Conservation (phyloP, 2,329 filamentous ascomycete genomes). For the Aureobasidium sp. region DNA sequence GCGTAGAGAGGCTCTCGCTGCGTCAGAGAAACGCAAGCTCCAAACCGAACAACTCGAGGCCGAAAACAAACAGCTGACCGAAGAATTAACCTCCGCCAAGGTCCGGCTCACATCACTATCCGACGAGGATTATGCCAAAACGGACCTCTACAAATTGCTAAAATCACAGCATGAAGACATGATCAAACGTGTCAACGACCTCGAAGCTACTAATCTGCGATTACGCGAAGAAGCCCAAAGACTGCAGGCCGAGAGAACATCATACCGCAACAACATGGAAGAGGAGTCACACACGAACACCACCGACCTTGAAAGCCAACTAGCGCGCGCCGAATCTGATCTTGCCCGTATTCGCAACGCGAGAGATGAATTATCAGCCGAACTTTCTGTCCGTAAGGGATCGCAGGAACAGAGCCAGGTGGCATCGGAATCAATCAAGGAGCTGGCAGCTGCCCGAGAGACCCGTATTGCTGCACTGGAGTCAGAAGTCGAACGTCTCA, state of each 20-base stretch:
- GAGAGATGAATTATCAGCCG: slow-evolving; percentile 77
- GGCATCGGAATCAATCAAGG: slow-evolving; percentile 65
- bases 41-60: slow-evolving; percentile 72
- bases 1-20: slow-evolving; percentile 68
- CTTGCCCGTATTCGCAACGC: slow-evolving; percentile 75
- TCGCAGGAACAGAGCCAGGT: slow-evolving; percentile 67
- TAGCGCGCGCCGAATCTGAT: slow-evolving; percentile 74
- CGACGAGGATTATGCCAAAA: slow-evolving; percentile 89
- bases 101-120: slow-evolving; percentile 61
- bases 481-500: slow-evolving; percentile 67
- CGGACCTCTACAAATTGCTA: slow-evolving; percentile 86
- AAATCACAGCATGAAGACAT: slow-evolving; percentile 87
- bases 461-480: slow-evolving; percentile 75
- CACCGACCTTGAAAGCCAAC: slow-evolving; percentile 71
- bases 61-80: slow-evolving; percentile 66
- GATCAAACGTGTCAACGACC: slow-evolving; percentile 81
- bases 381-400: slow-evolving; percentile 70
- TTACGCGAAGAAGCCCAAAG: slow-evolving; percentile 79
- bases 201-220: slow-evolving; percentile 81
- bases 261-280: slow-evolving; percentile 73
- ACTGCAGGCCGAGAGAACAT: slow-evolving; percentile 73
- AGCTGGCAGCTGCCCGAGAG: slow-evolving; percentile 70
- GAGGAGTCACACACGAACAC: slow-evolving; percentile 66
- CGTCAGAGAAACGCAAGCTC: slow-evolving; percentile 75
- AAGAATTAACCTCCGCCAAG: slow-evolving; percentile 70